Percentiles rank a stretch among this genome's conserved stretches.
These are phyloP conservation scores for Colletotrichum graminicola DNA, from an alignment of 2,329 filamentous ascomycete genomes.

Conservation along the genomic window DNA sequence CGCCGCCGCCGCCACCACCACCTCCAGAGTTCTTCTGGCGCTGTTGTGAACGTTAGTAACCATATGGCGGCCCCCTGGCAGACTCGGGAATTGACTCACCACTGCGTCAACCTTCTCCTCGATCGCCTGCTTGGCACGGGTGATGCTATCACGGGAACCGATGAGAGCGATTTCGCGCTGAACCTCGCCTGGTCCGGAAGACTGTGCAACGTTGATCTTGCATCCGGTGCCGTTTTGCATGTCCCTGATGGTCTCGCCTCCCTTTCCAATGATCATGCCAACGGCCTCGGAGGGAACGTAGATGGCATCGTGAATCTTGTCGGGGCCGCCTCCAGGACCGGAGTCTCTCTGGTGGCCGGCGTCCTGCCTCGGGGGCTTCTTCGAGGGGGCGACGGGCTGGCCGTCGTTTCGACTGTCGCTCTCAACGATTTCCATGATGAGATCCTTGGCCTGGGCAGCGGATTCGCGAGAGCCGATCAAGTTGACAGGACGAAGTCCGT, in stretches of 20 bases:
- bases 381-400: conserved; percentile 47
- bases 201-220: conserved; percentile 93
- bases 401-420: conserved; percentile 79
- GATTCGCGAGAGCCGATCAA: conserved; percentile 84
- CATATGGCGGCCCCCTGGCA: background rate
- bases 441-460: conserved; percentile 82
- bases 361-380: conserved; percentile 49
- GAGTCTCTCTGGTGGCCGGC: conserved; percentile 50
- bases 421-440: conserved; percentile 94
- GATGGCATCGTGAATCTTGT: conserved; percentile 86
- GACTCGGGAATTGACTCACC: conserved; percentile 63
- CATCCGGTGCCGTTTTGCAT: conserved; percentile 90
- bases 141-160: conserved; percentile 81
- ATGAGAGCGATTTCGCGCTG: conserved; percentile 90
- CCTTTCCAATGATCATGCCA: conserved; percentile 96
- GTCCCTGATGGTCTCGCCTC: conserved; percentile 92
- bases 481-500: conserved; percentile 90
- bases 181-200: conserved; percentile 80
- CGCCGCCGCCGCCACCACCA: conserved; percentile 56
- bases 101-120: conserved; percentile 94
- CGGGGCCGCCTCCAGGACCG: conserved; percentile 55
- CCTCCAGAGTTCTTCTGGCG: conserved; percentile 67
- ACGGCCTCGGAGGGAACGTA: conserved; percentile 91
- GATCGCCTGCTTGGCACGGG: conserved; percentile 84
- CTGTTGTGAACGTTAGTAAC: conserved; percentile 53